Base-by-base conservation (phyloP, 345 rosid genomes). In the Arabidopsis suecica region DNA sequence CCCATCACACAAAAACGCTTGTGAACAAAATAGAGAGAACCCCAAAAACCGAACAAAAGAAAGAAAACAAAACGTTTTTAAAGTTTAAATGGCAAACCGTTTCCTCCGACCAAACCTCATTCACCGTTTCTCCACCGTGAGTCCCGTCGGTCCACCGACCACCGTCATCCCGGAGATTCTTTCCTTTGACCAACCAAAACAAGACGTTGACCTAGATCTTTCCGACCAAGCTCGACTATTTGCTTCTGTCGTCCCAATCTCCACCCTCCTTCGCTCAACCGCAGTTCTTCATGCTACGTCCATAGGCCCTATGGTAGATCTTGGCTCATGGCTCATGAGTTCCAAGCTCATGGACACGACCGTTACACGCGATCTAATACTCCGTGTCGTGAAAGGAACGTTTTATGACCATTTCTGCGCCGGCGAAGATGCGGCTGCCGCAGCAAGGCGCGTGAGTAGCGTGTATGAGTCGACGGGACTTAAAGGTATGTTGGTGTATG, bases 331-430 rank as follows among this genome's bases (percentile, higher is more conserved):
- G 96, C 69, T 94, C 13, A 86, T 91, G 95, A 84, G 79, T 25
- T 88, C 98, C 0, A 88, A 75, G 73, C 74, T 90, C 42, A 84
- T 86, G 86, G 85, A 84, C 4, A 16, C 61, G 5, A 65, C 75
- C 9, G 6, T 80, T n/a, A 56, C 81, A 8, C 85, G 95, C 0
- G 85, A 78, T 3, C 11, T 73, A 5, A 71, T 94, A 30, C 55
- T 83, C 28, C 41, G 55, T 44, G 5, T 69, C 10, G 73, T 91
- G 0, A 83, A 82, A 76, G 77, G 71, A n/a, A 91, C 88, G n/a
- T 85, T 91, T 56, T 91, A 82, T 23, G 88, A 88, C 55, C 98
- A 94, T 71, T 94, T 94, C 48, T 91, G 94, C 9, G 97, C 89
- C 0, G 98, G 98, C 0, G 97, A 91, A 73, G 73, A 71, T 12